Evolutionary conservation across 2,329 filamentous ascomycete species (phyloP).

Genomic region (Chrysosporium queenslandicum): DNA sequence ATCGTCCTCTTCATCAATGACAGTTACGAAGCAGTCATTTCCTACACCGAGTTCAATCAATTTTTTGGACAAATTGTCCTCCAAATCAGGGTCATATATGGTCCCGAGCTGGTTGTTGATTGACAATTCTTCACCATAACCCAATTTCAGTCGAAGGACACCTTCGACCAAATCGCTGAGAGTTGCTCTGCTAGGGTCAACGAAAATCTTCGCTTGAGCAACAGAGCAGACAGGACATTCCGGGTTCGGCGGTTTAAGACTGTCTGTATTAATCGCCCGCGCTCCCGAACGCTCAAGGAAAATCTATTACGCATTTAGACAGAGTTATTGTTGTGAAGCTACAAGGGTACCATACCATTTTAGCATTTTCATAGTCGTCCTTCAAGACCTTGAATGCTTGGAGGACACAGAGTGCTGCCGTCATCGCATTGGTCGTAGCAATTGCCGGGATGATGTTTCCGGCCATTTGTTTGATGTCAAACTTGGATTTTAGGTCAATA

Average conservation of each 20-base stretch:
- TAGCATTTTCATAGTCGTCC: slow-evolving; percentile 58
- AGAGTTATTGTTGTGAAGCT: slow-evolving; percentile 1
- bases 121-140: slow-evolving; percentile 72
- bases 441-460: slow-evolving; percentile 98
- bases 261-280: slow-evolving; percentile 49
- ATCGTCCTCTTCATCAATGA: slow-evolving; percentile 68
- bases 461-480: slow-evolving; percentile 97
- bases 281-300: slow-evolving; percentile 63
- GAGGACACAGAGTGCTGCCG: slow-evolving; percentile 81
- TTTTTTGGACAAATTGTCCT: slow-evolving; percentile 72
- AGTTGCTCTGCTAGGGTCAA: slow-evolving; percentile 62
- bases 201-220: slow-evolving; percentile 55
- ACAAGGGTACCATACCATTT: slow-evolving; percentile 51
- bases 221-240: slow-evolving; percentile 76
- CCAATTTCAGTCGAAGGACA: slow-evolving; percentile 58
- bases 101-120: slow-evolving; percentile 63
- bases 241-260: slow-evolving; percentile 57
- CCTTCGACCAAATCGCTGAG: slow-evolving; percentile 69
- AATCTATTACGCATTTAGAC: slow-evolving; percentile 40
- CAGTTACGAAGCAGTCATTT: slow-evolving; percentile 64
- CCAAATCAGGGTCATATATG: slow-evolving; percentile 84
- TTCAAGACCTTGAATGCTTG: slow-evolving; percentile 85
- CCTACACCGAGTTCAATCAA: slow-evolving; percentile 67
- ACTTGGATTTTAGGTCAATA: slow-evolving; percentile 79
- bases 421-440: slow-evolving; percentile 94